Conservation (phyloP, 495 filamentous ascomycete genomes). For the Podospora bellae-mahoneyi region DNA sequence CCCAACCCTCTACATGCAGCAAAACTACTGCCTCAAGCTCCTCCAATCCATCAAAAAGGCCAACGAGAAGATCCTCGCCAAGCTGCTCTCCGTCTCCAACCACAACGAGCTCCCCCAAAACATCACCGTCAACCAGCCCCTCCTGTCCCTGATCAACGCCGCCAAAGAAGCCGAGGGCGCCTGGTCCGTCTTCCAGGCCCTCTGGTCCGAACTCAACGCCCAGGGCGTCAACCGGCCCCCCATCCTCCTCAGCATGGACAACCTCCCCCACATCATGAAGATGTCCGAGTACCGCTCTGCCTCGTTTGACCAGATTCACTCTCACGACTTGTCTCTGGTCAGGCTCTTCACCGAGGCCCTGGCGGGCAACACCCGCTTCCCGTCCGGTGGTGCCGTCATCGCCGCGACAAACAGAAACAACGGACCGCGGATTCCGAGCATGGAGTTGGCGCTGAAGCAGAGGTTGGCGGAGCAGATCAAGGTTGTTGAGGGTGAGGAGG, state of each 20-base stretch:
- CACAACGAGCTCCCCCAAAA: constrained; percentile 59
- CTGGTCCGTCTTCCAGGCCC: constrained; percentile 75
- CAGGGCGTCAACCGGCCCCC: constrained; percentile 65
- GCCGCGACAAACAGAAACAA: constrained; percentile 70
- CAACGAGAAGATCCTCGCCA: constrained; percentile 63
- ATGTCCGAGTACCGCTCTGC: constrained; percentile 65
- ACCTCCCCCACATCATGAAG: constrained; percentile 74
- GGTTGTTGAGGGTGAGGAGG: constrained; percentile 7
- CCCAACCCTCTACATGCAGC: constrained; percentile 68
- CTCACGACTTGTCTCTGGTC: constrained; percentile 77
- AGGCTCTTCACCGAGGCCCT: constrained; percentile 71
- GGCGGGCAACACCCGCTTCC: constrained; percentile 53
- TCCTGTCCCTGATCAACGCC: constrained; percentile 63
- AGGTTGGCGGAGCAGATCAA: constrained; percentile 37
- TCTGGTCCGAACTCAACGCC: constrained; percentile 71
- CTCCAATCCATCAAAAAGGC: constrained; percentile 66
- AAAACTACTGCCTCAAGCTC: constrained; percentile 66
- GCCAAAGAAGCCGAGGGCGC: constrained; percentile 74
- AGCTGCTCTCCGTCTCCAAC: constrained; percentile 53
- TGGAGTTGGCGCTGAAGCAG: constrained; percentile 63
- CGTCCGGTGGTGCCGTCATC: constrained; percentile 75
- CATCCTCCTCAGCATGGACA: constrained; percentile 73
- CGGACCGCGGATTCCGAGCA: constrained; percentile 53
- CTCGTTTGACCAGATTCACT: constrained; percentile 70
- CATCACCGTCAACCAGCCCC: constrained; percentile 56